phyloP scores from a whole-genome alignment of 164 flowering plant genomes.

The Stephania cephalantha region DNA sequence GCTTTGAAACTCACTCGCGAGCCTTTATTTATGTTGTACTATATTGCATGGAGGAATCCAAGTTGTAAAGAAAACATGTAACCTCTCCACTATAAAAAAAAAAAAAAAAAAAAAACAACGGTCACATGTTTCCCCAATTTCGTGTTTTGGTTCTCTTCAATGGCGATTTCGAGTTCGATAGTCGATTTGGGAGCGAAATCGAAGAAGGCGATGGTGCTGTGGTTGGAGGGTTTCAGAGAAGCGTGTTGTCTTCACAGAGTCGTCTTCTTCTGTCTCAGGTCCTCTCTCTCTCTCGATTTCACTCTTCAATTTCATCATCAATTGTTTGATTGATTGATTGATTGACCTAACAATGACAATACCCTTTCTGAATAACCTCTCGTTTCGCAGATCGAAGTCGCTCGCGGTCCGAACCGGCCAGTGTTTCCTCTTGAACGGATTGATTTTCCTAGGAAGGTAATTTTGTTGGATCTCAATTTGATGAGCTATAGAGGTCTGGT shows the following conservation, averaged over 20 bases:
- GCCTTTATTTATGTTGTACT: too few species aligned
- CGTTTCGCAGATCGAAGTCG: conserved; percentile 48
- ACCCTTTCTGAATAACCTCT: background rate
- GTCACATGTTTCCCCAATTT: too few species aligned
- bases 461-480: too few species aligned
- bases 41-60: too few species aligned
- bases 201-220: conserved; percentile 47
- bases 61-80: too few species aligned
- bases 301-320: background rate
- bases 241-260: conserved; percentile 83
- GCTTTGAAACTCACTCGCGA: too few species aligned
- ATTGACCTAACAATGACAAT: background rate
- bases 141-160: background rate
- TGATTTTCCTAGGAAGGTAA: conserved; percentile 85
- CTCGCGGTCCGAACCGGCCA: conserved; percentile 76
- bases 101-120: too few species aligned
- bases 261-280: conserved; percentile 61
- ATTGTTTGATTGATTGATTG: background rate
- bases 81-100: too few species aligned
- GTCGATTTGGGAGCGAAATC: conserved; percentile 17
- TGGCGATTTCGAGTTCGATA: conserved; percentile 11
- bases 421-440: conserved; percentile 84
- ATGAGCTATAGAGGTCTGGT: too few species aligned
- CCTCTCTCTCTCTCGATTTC: background rate
- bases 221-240: conserved; percentile 72